phyloP scores from a whole-genome alignment of 306 rosid genomes.

The Quercus alba region DNA sequence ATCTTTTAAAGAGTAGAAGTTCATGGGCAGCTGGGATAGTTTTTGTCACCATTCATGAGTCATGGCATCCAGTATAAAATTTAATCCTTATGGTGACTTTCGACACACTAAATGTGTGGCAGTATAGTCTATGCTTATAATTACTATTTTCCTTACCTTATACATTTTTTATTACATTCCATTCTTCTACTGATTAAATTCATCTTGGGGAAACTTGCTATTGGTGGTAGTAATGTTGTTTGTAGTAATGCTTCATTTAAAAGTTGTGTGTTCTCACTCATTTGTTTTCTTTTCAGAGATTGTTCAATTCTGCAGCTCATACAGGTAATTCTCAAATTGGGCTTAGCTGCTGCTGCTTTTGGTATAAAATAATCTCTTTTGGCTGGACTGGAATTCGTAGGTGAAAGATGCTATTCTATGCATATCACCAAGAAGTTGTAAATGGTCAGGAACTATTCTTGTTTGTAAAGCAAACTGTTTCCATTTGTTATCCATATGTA shows the following conservation, averaged over 20 bases:
- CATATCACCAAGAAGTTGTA: slow-evolving; percentile 43
- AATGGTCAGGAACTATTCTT: slow-evolving; percentile 37
- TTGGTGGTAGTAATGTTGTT: background rate
- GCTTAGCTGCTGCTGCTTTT: slow-evolving; percentile 36
- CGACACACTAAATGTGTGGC: too few species aligned
- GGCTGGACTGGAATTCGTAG: slow-evolving; percentile 29
- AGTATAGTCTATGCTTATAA: background rate
- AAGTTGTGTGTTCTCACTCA: slow-evolving; percentile 3
- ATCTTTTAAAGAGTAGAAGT: too few species aligned
- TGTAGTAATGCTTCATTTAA: background rate
- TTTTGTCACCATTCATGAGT: too few species aligned
- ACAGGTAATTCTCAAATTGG: slow-evolving; percentile 24
- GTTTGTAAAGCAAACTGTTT: slow-evolving; percentile 60
- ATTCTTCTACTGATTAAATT: background rate
- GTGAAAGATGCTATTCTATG: slow-evolving; percentile 39
- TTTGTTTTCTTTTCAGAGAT: slow-evolving; percentile 16
- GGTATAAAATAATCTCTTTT: slow-evolving; percentile 31
- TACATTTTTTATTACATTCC: background rate
- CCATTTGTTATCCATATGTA: slow-evolving; percentile 40
- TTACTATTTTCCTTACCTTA: background rate
- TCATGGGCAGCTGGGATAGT: too few species aligned
- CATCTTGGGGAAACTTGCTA: background rate
- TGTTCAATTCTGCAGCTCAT: slow-evolving; percentile 32
- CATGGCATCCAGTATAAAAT: too few species aligned
- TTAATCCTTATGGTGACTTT: too few species aligned